Conservation (phyloP, 139 green algal genomes). For the Picochlorum sp. region DNA sequence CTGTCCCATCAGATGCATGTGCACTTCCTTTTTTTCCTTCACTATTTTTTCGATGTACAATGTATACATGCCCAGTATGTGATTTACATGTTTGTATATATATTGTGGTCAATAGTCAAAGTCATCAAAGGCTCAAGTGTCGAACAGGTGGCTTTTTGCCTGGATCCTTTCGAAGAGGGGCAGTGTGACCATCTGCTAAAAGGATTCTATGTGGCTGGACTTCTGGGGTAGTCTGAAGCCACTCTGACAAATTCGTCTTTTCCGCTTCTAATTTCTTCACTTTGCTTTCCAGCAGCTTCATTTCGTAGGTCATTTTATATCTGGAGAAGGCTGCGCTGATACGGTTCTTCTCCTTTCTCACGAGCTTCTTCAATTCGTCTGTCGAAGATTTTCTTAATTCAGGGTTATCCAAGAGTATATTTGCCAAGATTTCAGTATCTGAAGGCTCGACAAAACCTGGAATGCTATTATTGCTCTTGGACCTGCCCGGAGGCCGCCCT, state of each 20-base stretch:
- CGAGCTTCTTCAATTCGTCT: constrained; percentile 9
- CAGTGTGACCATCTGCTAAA: not conserved
- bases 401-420: constrained; percentile 7
- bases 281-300: not conserved
- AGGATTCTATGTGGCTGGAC: constrained; percentile 2
- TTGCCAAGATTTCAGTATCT: constrained; percentile 11
- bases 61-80: too few species aligned
- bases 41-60: too few species aligned
- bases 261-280: constrained; percentile 3
- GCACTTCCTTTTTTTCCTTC: too few species aligned
- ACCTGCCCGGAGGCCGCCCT: constrained; percentile 5
- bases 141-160: not conserved
- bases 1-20: too few species aligned
- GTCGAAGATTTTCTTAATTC: not conserved
- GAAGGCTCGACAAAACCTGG: not conserved
- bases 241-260: constrained; percentile 3
- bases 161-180: not conserved
- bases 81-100: too few species aligned
- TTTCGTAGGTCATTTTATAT: not conserved
- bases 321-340: constrained; percentile 10
- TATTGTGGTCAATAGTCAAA: not conserved
- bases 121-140: constrained; percentile 12
- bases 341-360: constrained; percentile 15
- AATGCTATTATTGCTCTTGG: not conserved
- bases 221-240: not conserved